These are phyloP conservation scores for Pezicula rhizophila DNA, from an alignment of 2,329 filamentous ascomycete genomes.

Conservation along the genomic window DNA sequence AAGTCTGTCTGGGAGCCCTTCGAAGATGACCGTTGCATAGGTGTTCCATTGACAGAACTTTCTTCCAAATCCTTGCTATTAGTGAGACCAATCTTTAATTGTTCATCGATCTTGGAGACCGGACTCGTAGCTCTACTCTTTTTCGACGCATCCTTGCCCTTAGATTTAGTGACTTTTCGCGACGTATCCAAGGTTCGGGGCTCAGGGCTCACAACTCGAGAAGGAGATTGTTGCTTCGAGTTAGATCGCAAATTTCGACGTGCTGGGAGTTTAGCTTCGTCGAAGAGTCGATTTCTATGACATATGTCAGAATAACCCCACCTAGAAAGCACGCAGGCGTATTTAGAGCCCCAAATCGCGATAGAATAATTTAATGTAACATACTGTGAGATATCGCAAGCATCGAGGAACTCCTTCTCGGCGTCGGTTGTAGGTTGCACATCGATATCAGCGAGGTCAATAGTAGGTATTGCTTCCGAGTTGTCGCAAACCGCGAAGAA, in stretches of 20 bases:
- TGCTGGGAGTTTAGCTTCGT: constrained; percentile 47
- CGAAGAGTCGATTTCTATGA: constrained; percentile 41
- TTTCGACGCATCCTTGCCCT: constrained; percentile 18
- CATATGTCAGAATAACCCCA: constrained; percentile 21
- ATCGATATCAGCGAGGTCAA: constrained; percentile 51
- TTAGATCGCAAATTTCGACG: constrained; percentile 41
- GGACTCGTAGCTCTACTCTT: constrained; percentile 21
- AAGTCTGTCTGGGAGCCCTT: constrained; percentile 26
- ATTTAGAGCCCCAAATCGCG: constrained; percentile 8
- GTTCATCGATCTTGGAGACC: constrained; percentile 13
- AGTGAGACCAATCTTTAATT: constrained; percentile 7
- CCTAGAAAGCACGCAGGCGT: constrained; percentile 10
- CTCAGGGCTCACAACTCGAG: constrained; percentile 18
- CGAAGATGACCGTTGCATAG: constrained; percentile 20
- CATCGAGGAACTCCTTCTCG: constrained; percentile 51
- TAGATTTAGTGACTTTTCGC: constrained; percentile 16
- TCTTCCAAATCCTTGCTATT: constrained; percentile 4
- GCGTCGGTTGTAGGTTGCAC: constrained; percentile 44
- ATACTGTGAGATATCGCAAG: constrained; percentile 55
- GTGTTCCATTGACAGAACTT: constrained; percentile 5
- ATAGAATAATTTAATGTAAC: constrained; percentile 29
- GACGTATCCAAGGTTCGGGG: constrained; percentile 9
- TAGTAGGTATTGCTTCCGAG: constrained; percentile 51
- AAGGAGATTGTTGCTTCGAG: constrained; percentile 32
- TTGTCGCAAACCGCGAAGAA: constrained; percentile 75